Base-by-base conservation (phyloP, 1,284 basidiomycete genomes). In the Sanghuangporus baumii region DNA sequence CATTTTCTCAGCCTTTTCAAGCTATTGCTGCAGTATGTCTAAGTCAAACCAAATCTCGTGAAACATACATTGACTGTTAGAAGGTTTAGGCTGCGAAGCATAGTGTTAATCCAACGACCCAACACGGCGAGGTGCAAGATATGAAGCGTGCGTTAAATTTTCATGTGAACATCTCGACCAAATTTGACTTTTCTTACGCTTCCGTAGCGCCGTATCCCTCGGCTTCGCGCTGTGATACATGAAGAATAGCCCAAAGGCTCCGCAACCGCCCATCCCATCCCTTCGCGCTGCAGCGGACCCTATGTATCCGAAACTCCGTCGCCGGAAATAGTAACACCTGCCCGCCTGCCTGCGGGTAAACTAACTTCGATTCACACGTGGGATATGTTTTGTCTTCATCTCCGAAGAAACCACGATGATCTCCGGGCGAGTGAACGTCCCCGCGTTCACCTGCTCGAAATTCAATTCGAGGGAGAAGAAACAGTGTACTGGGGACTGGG, bases 401-500 rank as follows among this genome's bases (percentile, higher is more conserved):
- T 54, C 52, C 52, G 52, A 54, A 54, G 52, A 31, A 54, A 54
- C 26, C 36, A 54, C 52, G 52, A 54, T 34, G 36, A 54, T 36
- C 34, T 6, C 8, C 52, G 36, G 52, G 37, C 9, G 52, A 8
- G 16, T n/a, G 52, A 54, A 7, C 16, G 1, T n/a, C 16, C 20
- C 43, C 43, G 43, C 43, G 8, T 46, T 46, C 16, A 7, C 43
- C 43, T 11, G 26, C 26, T 31, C 43, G 16, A 11, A n/a, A n/a
- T 14, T 1, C 43, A 31, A 31, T 46, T 20, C 9, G 43, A 18
- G 43, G 43, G 43, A 18, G 8, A n/a, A 18, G 16, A 18, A 41
- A 41, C 26, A 5, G 26, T 4, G 26, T 31, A 31, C 26, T 31
- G 26, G 26, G 26, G 26, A 31, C 26, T 31, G 26, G 3, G 26